Evolutionary conservation across 768 basidiomycete genomes (phyloP).

Genomic region (Dacryopinax primogenitus): DNA sequence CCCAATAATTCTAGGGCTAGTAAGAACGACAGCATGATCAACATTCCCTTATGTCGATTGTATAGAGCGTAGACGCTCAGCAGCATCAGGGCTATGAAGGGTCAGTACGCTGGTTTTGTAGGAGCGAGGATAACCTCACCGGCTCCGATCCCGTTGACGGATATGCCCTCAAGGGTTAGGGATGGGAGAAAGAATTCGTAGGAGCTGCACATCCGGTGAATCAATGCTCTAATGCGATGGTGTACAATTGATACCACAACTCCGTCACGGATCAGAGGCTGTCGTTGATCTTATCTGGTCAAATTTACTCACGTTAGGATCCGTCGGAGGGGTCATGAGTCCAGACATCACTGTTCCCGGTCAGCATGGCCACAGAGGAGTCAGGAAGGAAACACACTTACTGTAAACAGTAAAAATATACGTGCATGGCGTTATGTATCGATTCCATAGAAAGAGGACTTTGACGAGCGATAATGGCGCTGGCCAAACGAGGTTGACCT

Average conservation of each 20-base stretch:
- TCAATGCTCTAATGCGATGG: too few relatives aligned
- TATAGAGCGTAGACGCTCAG: neutral
- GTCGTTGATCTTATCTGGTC: neutral
- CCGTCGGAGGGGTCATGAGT: neutral
- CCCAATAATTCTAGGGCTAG: neutral
- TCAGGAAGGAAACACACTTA: neutral
- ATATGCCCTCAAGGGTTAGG: neutral
- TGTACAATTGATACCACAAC: too few relatives aligned
- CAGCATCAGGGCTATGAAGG: neutral
- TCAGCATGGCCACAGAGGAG: too few relatives aligned
- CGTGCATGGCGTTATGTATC: neutral
- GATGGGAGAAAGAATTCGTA: conserved; percentile 1
- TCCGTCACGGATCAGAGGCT: too few relatives aligned
- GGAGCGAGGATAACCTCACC: neutral
- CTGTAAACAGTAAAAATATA: neutral
- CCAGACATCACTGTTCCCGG: neutral
- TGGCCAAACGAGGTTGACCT: conserved; percentile 5
- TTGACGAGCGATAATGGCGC: neutral
- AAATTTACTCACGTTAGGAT: neutral
- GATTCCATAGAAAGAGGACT: neutral
- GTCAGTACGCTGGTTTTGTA: neutral
- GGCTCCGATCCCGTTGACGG: neutral
- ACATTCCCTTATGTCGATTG: neutral
- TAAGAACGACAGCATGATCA: neutral
- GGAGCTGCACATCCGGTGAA: neutral